Evolutionary conservation across 768 basidiomycete species (phyloP).

Genomic region (Mycena floridula): DNA sequence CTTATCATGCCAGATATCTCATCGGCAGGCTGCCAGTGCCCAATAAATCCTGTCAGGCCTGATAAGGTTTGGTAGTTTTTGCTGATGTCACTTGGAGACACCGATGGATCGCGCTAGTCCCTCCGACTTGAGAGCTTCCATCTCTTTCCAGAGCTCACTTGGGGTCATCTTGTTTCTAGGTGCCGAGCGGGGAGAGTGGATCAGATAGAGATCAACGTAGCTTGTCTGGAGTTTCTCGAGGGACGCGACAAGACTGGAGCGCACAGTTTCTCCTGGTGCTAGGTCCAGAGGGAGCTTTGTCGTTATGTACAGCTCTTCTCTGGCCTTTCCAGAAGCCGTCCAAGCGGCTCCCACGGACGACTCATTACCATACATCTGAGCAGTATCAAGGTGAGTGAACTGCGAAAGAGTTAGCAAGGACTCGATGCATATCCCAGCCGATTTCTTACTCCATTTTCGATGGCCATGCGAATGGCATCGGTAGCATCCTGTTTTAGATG

Average conservation of each 20-base stretch:
- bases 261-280: slow-evolving; percentile 27
- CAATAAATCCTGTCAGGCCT: too few species aligned
- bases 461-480: slow-evolving; percentile 35
- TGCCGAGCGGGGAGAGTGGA: slow-evolving; percentile 32
- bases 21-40: too few species aligned
- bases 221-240: slow-evolving; percentile 21
- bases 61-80: too few species aligned
- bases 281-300: slow-evolving; percentile 29
- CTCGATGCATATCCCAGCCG: not conserved
- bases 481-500: slow-evolving; percentile 38
- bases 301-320: slow-evolving; percentile 35
- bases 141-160: slow-evolving; percentile 26
- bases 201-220: slow-evolving; percentile 32
- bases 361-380: slow-evolving; percentile 6
- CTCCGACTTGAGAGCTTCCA: slow-evolving; percentile 35
- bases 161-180: slow-evolving; percentile 10
- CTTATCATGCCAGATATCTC: too few species aligned
- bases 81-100: too few species aligned
- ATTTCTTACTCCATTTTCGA: slow-evolving; percentile 40
- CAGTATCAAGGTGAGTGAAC: slow-evolving; percentile 42
- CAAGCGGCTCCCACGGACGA: slow-evolving; percentile 5
- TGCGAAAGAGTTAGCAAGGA: not conserved
- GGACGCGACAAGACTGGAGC: slow-evolving; percentile 18
- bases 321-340: slow-evolving; percentile 24
- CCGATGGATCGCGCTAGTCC: slow-evolving; percentile 32